Evolutionary conservation across 139 green algal genomes (phyloP), one percentile per base, ranked within the genome.

Genomic region (Parachlorella kessleri): DNA sequence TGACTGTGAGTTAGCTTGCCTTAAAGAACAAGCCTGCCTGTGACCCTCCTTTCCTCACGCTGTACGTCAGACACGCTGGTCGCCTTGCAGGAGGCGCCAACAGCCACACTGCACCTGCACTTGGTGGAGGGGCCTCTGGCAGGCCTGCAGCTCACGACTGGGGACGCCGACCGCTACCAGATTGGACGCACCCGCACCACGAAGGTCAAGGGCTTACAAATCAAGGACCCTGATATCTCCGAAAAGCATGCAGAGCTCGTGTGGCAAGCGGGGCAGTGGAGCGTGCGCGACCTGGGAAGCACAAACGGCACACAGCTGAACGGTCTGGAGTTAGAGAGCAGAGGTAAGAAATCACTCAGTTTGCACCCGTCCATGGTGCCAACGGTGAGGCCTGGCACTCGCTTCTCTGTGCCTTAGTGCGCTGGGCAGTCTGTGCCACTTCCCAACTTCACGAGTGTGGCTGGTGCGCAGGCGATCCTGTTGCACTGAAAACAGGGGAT

Each of bases 271-370:
- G 64, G 39, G 1, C 14, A 4, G 28, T 94, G 90, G 89, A 40
- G 68, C 6, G 37, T 94, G 32, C 72, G 77, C 9, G 90, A 94
- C 69, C 18, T 90, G 26, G 88, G 83, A 69, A 92, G 85, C 85
- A 90, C 84, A n/a, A 94, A 94, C 75, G 90, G 90, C 30, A 93
- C 89, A 8, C 14, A 54, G 1, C n/a, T 92, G 53, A 93, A 94
- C 77, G 83, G 79, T 55, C 68, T 41, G 14, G 3, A 66, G 9
- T 26, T 92, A 59, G 72, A 79, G 24, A 73, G 55, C 8, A 72
- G 78, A 41, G 84, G 81, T 88, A 68, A 68, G 63, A 68, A 26
- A 14, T 28, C 26, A 32, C 38, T 35, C 6, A 7, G 54, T 68
- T n/a, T 64, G 33, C 33, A 35, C 30, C 30, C 30, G 53, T 39